Conservation (phyloP, 371 early-diverging fungal species). For the Circinella umbellata region DNA sequence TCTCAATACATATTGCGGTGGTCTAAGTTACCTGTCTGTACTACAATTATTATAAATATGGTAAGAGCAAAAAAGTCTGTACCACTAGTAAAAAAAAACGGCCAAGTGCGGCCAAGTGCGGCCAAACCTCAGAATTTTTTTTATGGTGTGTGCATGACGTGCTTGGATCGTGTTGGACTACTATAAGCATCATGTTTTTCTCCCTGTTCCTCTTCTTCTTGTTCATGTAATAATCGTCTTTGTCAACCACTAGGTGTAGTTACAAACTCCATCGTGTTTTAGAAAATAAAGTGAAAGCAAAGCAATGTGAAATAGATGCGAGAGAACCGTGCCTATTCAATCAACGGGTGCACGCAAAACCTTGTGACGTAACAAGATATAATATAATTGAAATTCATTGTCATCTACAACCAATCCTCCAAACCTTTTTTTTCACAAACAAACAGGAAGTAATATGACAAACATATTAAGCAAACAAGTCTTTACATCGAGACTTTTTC, state of each 20-base stretch:
- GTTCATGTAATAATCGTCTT: background rate
- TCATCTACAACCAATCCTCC: background rate
- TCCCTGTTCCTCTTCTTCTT: background rate
- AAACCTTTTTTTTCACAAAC: too few species aligned
- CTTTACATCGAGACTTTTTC: background rate
- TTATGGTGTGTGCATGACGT: constrained; percentile 3
- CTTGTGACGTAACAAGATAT: too few species aligned
- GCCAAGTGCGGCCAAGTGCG: too few species aligned
- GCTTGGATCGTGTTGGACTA: constrained; percentile 8
- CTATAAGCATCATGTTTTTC: background rate
- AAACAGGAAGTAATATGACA: background rate
- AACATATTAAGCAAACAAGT: background rate
- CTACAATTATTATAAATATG: too few species aligned
- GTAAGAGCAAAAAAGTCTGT: too few species aligned
- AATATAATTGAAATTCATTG: background rate
- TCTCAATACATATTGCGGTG: too few species aligned
- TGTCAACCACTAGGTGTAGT: background rate
- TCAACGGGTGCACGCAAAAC: too few species aligned
- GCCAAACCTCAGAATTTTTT: too few species aligned
- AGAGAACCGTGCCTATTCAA: background rate
- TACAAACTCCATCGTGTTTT: background rate
- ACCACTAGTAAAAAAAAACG: too few species aligned
- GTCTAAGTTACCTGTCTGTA: too few species aligned
- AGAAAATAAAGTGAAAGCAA: background rate
- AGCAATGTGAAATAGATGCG: background rate